phyloP scores from a whole-genome alignment of 306 rosid species.

The Macrotyloma uniflorum region DNA sequence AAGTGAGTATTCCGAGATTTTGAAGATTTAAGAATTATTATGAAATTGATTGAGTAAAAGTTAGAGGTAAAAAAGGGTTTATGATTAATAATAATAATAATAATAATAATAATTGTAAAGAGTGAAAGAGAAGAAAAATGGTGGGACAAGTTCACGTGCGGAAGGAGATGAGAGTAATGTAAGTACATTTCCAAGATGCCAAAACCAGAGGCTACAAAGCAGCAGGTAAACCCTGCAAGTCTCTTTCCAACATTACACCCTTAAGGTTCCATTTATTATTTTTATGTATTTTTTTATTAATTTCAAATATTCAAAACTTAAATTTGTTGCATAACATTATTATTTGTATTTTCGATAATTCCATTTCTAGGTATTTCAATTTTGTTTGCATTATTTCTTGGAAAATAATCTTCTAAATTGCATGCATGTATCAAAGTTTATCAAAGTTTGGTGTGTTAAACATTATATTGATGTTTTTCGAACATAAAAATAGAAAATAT shows the following conservation, averaged over 20 bases:
- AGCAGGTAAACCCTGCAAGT: constrained; percentile 30
- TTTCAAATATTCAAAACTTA: background rate
- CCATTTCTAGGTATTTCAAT: no score
- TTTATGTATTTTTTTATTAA: no score
- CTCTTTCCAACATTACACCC: constrained; percentile 8
- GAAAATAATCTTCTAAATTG: no score
- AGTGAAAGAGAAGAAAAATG: background rate
- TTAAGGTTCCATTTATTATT: background rate
- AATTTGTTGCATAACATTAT: background rate
- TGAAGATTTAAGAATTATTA: no score
- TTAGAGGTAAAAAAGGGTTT: background rate
- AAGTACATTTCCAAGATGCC: constrained; percentile 36
- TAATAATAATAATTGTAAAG: no score
- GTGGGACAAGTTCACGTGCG: constrained; percentile 40
- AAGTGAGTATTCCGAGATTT: no score
- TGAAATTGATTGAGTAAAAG: no score
- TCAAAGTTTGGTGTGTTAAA: no score
- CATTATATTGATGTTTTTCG: no score
- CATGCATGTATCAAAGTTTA: no score
- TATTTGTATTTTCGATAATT: background rate
- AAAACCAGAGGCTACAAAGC: constrained; percentile 42
- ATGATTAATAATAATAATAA: background rate
- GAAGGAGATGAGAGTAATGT: background rate
- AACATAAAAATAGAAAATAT: no score
- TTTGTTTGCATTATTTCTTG: no score